A percentile compares a stretch with the other conserved stretches of the same genome.
phyloP scores from a whole-genome alignment of 2,329 filamentous ascomycete species.

The Ambrosiella xylebori region DNA sequence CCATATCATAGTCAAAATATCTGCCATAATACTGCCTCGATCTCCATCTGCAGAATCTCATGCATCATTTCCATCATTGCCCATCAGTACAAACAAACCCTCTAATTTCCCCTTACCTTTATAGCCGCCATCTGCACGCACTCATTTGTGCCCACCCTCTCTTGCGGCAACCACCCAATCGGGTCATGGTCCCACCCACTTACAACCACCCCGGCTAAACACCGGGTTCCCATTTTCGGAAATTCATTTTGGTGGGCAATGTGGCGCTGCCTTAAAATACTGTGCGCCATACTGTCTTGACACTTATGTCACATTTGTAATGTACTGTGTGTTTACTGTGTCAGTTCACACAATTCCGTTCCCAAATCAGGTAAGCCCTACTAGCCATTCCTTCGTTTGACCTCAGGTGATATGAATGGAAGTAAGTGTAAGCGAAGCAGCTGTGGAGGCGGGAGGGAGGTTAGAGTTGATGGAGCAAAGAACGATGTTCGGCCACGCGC shows the following conservation, averaged over 20 bases:
- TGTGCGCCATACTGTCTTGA: background rate
- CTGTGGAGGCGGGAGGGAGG: background rate
- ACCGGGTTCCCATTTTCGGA: constrained; percentile 1
- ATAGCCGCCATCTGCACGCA: constrained; percentile 1
- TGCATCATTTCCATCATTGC: background rate
- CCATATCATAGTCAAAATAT: too few species aligned
- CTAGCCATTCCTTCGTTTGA: background rate
- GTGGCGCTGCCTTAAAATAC: constrained; percentile 3
- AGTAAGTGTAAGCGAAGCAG: background rate
- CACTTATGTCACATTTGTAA: background rate
- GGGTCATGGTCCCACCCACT: background rate
- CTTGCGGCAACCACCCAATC: background rate
- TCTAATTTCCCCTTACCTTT: background rate
- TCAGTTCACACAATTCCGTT: background rate
- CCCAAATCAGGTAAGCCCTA: background rate
- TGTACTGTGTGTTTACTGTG: background rate
- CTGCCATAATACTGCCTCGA: background rate
- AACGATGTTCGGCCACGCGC: background rate
- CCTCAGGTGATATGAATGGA: background rate
- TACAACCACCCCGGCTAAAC: constrained; percentile 1
- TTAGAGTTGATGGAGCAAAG: background rate
- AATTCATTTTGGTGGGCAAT: background rate
- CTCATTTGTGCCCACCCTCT: background rate
- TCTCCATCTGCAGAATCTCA: background rate
- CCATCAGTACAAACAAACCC: background rate